Evolutionary conservation across 805 yeast species (phyloP).

Genomic region (Cephaloascus fragrans): DNA sequence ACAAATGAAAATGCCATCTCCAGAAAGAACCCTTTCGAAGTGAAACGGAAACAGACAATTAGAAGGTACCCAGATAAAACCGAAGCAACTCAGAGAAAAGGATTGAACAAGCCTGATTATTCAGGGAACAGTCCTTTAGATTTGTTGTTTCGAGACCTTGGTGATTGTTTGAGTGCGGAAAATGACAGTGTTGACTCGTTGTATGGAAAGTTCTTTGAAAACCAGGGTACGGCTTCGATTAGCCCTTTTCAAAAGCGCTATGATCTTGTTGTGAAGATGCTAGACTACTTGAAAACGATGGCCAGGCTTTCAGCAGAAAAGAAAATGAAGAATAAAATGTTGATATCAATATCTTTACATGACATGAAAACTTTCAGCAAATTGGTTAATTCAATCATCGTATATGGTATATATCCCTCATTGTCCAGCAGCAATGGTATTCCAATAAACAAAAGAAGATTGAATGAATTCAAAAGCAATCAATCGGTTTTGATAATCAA

Average conservation of each 20-base stretch:
- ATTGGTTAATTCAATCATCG: conserved; percentile 51
- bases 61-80: neutral
- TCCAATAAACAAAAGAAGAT: conserved; percentile 49
- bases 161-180: neutral
- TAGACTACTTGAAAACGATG: conserved; percentile 25
- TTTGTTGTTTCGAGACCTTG: neutral
- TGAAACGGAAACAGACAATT: neutral
- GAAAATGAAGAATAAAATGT: conserved; percentile 13
- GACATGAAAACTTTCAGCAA: conserved; percentile 72
- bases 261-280: conserved; percentile 18
- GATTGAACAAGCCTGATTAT: neutral
- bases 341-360: conserved; percentile 66
- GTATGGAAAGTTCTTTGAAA: neutral
- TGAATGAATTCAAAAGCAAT: conserved; percentile 34
- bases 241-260: neutral
- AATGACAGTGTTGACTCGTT: neutral
- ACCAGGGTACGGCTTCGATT: neutral
- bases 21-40: neutral
- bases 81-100: neutral
- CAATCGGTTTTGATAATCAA: conserved; percentile 15
- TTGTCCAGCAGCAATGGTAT: conserved; percentile 50
- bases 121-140: neutral
- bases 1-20: too few species aligned
- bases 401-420: conserved; percentile 64
- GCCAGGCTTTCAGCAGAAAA: conserved; percentile 25